Evolutionary conservation across 1,284 basidiomycete genomes (phyloP).

Genomic region (Trametes hirsuta): DNA sequence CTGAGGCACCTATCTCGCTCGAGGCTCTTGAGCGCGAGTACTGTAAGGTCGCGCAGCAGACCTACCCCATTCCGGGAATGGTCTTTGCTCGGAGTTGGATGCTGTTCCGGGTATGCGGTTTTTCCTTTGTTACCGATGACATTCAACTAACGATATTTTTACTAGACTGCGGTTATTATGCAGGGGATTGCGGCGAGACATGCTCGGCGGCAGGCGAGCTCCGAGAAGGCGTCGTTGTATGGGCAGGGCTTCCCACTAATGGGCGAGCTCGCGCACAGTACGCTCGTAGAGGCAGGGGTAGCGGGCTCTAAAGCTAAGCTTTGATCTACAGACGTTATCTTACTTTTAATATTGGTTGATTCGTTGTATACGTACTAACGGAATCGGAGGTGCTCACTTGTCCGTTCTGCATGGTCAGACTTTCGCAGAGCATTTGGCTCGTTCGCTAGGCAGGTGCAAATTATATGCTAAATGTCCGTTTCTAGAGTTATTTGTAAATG

Average conservation of each 20-base stretch:
- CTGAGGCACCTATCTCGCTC: slow-evolving; percentile 66
- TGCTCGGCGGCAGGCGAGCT: slow-evolving; percentile 27
- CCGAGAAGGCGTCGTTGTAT: slow-evolving; percentile 22
- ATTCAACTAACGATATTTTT: neutral
- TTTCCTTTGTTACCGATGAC: neutral
- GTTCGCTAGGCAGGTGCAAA: no score
- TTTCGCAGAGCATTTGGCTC: neutral
- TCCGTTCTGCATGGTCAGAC: neutral
- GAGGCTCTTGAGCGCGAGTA: slow-evolving; percentile 80
- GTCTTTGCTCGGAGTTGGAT: slow-evolving; percentile 85
- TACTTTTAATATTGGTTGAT: neutral
- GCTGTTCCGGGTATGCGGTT: slow-evolving; percentile 74
- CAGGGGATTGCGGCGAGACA: slow-evolving; percentile 92
- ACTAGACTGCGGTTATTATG: slow-evolving; percentile 80
- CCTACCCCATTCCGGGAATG: slow-evolving; percentile 79
- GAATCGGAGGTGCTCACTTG: neutral
- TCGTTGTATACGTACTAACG: neutral
- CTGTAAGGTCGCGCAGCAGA: slow-evolving; percentile 58
- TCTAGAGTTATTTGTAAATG: no score
- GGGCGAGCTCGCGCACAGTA: slow-evolving; percentile 22
- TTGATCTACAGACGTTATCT: neutral
- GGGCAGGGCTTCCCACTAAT: slow-evolving; percentile 24
- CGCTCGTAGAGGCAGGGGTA: slow-evolving; percentile 24
- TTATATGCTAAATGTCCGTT: no score
- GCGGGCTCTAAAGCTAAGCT: slow-evolving; percentile 20